Evolutionary conservation across 1,139 yeast species (phyloP), one percentile per base, ranked within the genome.

Genomic region (Taphrina confusa): DNA sequence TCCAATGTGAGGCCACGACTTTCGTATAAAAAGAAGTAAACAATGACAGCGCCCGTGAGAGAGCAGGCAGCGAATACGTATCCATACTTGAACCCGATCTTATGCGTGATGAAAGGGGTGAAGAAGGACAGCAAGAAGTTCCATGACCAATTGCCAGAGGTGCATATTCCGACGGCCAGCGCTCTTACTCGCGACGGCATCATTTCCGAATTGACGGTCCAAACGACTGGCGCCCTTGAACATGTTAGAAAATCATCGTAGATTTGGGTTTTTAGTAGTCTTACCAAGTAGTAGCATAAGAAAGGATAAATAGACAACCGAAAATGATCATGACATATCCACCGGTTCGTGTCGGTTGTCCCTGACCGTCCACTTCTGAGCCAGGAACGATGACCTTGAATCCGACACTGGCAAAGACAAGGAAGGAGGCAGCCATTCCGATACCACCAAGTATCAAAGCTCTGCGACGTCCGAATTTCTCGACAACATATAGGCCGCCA

Each of bases 281-380:
- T n/a, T 18, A 47, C 95, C 95, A 87, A 5, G 95, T 83, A 39
- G 86, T 80, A 36, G 95, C 92, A 71, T 87, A 88, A 77, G 82
- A 84, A 80, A 85, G 85, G 65, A 89, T 86, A 76, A 82, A 89
- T 64, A 86, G 71, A 73, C 92, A 85, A 30, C 91, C 82, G 67
- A 88, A 80, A 68, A 86, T 83, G 71, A 88, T 85, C 88, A 82
- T 80, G 63, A 85, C 87, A 72, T 83, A 76, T 58, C 85, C 82
- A 63, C 84, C 76, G 65, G 74, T 75, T 49, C 70, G 65, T 31
- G 77, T 69, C 3, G 65, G 57, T 46, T 52, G 37, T 11, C 61
- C 61, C 14, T 49, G 28, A 22, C 65, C 66, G 31, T 46, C 27
- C 22, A 42, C 52, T 22, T 50, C 57, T 61, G 28, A 47, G 57